Conservation (phyloP, 306 rosid genomes). For the Citrullus mucosospermus region DNA sequence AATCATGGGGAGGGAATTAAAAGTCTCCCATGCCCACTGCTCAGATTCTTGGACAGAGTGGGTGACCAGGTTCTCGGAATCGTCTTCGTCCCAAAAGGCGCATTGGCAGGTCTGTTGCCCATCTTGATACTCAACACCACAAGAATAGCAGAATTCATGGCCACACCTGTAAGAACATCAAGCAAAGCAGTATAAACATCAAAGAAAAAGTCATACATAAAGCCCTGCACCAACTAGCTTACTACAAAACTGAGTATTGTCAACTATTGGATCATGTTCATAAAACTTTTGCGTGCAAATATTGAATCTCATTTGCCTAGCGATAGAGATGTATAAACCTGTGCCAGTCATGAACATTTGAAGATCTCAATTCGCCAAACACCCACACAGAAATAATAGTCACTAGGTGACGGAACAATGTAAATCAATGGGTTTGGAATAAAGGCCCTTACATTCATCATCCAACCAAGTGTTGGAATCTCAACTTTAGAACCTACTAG, state of each 20-base stretch:
- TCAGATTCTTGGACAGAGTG: slow-evolving; percentile 87
- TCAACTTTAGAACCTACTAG: not conserved
- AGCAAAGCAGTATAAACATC: not conserved
- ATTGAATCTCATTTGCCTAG: not conserved
- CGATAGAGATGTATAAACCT: not conserved
- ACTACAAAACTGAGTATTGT: not conserved
- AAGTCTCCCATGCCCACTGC: slow-evolving; percentile 97
- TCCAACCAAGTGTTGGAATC: not conserved
- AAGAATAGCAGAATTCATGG: slow-evolving; percentile 82
- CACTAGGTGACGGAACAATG: not conserved
- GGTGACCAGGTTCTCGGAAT: slow-evolving; percentile 39
- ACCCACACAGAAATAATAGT: not conserved
- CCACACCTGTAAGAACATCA: slow-evolving; percentile 46
- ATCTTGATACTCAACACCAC: slow-evolving; percentile 58
- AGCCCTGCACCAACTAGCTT: not conserved
- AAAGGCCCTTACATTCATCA: not conserved
- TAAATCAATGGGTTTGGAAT: not conserved
- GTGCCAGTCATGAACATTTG: not conserved
- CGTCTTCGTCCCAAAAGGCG: slow-evolving; percentile 71
- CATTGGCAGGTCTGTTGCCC: slow-evolving; percentile 76
- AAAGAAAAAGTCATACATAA: not conserved
- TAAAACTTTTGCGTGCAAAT: not conserved
- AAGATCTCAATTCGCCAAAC: not conserved
- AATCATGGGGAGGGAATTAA: slow-evolving; percentile 71
- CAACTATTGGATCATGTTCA: not conserved